Base-by-base conservation (phyloP, 176 grass and related monocot species). In the Phoenix dactylifera region DNA sequence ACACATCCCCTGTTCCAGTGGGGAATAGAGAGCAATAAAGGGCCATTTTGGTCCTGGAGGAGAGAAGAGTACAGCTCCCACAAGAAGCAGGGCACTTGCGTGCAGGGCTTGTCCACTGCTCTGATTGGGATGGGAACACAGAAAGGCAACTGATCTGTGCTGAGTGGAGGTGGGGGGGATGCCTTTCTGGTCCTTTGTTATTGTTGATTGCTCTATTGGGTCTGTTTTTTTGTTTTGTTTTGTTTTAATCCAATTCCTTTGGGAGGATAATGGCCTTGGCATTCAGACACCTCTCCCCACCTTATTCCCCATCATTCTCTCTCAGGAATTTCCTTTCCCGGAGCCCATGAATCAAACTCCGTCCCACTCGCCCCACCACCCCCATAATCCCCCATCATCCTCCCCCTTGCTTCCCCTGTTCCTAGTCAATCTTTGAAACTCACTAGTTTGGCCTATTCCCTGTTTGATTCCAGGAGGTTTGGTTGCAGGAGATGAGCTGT, bases 101-200 rank as follows among this genome's bases (percentile, higher is more conserved):
- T 85, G 74, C 71, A 63, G 81, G 81, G 71, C 78, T 79, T 76
- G 66, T 57, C 71, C 71, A 58, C 67, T 72, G 66, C 57, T 23
- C 65, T 70, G 77, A 77, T 76, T 74, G 83, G 83, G 58, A 58
- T 57, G 54, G 26, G 14, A 52, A 22, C 14, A 65, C 17, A 50
- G 30, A 63, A 66, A 69, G 67, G 28, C 39, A 18, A 59, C 30
- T 25, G 67, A 50, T 59, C 18, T 50, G 39, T 59, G 67, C 55
- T 70, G 30, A 26, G 67, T 70, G 54, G 15, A 39, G 4, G 1
- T 7, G 35, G 10, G 35, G 12, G 35, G 35, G 35, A 44, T 44
- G 35, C 35, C 35, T 44, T 44, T 44, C 35, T 44, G 35, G 14
- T 32, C 30, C 32, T 62, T 62, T 62, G 60, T 62, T 62, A 62